phyloP scores from a whole-genome alignment of 2,329 filamentous ascomycete species.

The Botrytis pseudocinerea region DNA sequence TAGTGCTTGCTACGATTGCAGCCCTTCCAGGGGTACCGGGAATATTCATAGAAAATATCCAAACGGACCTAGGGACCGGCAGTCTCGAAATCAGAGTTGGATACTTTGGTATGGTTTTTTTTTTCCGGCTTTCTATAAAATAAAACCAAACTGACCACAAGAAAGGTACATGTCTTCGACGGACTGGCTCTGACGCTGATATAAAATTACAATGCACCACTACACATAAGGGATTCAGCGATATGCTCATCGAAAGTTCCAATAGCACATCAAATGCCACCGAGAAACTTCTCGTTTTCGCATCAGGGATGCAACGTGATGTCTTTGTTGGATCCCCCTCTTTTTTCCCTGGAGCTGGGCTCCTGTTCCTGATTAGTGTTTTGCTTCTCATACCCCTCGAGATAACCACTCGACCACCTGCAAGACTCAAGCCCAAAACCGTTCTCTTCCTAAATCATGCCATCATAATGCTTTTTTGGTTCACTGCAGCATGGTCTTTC shows the following conservation, averaged over 20 bases:
- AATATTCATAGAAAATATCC: slow-evolving; percentile 17
- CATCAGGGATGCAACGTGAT: background rate
- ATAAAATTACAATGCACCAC: background rate
- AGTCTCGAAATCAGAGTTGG: slow-evolving; percentile 12
- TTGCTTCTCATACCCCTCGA: slow-evolving; percentile 9
- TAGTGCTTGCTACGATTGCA: slow-evolving; percentile 2
- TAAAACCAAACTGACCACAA: background rate
- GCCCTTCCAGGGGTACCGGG: slow-evolving; percentile 10
- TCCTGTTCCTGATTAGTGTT: slow-evolving; percentile 11
- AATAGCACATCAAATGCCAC: slow-evolving; percentile 1
- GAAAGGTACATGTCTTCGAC: slow-evolving; percentile 7
- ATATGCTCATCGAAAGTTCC: slow-evolving; percentile 1
- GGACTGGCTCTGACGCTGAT: slow-evolving; percentile 5
- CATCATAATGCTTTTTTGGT: slow-evolving; percentile 11
- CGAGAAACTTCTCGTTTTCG: slow-evolving; percentile 1
- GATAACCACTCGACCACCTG: background rate
- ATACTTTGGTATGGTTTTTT: background rate
- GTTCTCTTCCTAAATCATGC: slow-evolving; percentile 2
- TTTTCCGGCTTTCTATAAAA: background rate
- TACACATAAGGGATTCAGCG: background rate
- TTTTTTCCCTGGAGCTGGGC: slow-evolving; percentile 8
- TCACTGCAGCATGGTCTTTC: slow-evolving; percentile 8
- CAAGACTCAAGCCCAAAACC: background rate
- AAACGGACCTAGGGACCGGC: background rate
- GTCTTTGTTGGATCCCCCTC: slow-evolving; percentile 9